phyloP scores from a whole-genome alignment of 2,329 filamentous ascomycete genomes.

The Fusarium nygamai region DNA sequence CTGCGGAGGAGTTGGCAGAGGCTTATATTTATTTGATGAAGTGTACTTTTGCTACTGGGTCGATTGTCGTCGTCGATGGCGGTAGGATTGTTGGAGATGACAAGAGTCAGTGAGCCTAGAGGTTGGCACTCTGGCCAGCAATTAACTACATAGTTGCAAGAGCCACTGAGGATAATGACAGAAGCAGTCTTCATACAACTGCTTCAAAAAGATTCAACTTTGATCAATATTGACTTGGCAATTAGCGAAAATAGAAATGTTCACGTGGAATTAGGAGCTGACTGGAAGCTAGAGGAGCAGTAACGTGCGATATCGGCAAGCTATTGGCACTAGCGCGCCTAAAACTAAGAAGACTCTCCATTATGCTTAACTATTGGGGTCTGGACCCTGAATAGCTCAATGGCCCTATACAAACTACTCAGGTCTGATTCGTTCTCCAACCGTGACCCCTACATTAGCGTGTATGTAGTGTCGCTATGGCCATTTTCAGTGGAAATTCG shows the following conservation, averaged over 20 bases:
- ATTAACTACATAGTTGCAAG: background rate
- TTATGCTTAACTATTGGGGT: background rate
- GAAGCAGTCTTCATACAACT: background rate
- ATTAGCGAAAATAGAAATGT: background rate
- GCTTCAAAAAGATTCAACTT: background rate
- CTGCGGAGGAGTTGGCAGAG: background rate
- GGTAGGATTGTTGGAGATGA: background rate
- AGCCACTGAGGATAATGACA: background rate
- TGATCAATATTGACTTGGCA: background rate
- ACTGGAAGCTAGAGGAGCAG: background rate
- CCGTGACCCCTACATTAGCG: background rate
- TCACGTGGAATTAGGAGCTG: background rate
- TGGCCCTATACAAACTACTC: background rate
- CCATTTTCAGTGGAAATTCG: background rate
- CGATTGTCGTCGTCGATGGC: background rate
- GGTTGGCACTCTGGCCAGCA: fast-evolving
- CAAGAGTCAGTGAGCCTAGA: background rate
- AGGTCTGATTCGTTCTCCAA: background rate
- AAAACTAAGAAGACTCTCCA: background rate
- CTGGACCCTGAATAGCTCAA: background rate
- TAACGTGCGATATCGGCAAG: background rate
- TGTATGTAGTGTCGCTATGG: background rate
- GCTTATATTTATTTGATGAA: slow-evolving; percentile 2
- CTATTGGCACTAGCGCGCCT: background rate
- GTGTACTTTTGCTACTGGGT: background rate